Percentiles rank a stretch among this genome's conserved stretches.
phyloP scores from a whole-genome alignment of 768 basidiomycete species.

The Russula vinacea region DNA sequence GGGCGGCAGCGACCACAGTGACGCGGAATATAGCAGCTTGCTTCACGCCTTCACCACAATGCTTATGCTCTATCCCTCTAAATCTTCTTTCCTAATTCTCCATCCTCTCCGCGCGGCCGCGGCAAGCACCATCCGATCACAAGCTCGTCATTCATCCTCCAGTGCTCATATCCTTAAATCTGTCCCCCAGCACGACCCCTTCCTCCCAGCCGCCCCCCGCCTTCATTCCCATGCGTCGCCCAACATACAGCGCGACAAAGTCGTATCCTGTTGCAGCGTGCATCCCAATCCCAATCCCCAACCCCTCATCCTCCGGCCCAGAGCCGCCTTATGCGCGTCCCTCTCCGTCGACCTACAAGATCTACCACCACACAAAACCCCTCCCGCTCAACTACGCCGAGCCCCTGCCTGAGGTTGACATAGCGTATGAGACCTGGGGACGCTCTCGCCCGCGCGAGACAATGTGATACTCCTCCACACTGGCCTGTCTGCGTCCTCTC shows the following conservation, averaged over 20 bases:
- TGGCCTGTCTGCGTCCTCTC: constrained; percentile 92
- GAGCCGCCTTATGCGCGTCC: constrained; percentile 83
- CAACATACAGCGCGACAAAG: constrained; percentile 73
- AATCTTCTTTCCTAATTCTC: not conserved
- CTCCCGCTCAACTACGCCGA: constrained; percentile 60
- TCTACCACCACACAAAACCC: constrained; percentile 59
- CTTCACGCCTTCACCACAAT: not conserved
- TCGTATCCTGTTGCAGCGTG: constrained; percentile 40
- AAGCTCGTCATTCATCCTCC: not conserved
- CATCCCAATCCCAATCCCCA: not conserved
- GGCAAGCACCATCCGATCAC: not conserved
- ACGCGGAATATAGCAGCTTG: too few relatives aligned
- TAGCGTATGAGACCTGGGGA: constrained; percentile 99
- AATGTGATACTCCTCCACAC: constrained; percentile 96
- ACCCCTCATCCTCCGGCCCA: constrained; percentile 55
- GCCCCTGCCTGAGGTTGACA: constrained; percentile 66
- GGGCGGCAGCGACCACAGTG: not conserved
- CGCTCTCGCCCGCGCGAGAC: constrained; percentile 67
- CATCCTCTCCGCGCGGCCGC: constrained; percentile 1
- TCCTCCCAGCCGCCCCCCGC: constrained; percentile 16
- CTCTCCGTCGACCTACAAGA: constrained; percentile 65
- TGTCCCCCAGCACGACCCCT: not conserved
- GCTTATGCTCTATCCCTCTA: not conserved
- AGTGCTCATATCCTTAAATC: not conserved
- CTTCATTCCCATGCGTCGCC: constrained; percentile 72